Evolutionary conservation across 768 basidiomycete genomes (phyloP), one percentile per base, ranked within the genome.

Genomic region (Lactarius pseudohatsudake): DNA sequence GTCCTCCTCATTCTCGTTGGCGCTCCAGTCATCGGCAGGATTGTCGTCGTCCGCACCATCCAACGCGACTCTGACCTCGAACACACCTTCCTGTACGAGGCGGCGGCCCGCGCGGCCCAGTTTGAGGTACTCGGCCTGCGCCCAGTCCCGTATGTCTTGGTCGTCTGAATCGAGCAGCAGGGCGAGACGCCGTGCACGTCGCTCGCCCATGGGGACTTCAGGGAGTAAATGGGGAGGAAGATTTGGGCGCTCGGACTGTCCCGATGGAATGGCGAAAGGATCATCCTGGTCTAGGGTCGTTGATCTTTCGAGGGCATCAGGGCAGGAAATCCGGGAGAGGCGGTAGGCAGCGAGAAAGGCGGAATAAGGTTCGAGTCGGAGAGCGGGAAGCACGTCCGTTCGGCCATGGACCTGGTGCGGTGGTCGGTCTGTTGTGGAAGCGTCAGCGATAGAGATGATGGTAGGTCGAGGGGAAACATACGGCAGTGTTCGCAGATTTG

Each of bases 111-210:
- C 18, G 13, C 41, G 64, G 26, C 64, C 65, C 7, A 71, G 59
- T 43, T 71, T 71, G 40, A 71, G 68, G 30, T 71, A 71, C n/a
- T 71, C 70, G 10, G 69, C 60, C 56, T 65, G 69, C 4, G 68
- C 70, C 70, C 70, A 71, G 41, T 71, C 70, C 11, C 61, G 64
- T 22, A 66, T n/a, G n/a, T 66, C 61, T 13, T 62, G 57, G 43
- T 71, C 70, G 3, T 71, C 70, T 40, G 70, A 62, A 55, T 71
- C 70, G 34, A 71, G 69, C 2, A 68, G 54, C 1, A 71, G 50
- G 26, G 70, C 64, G 8, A 71, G 59, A 28, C 70, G 68, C 3
- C 70, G 59, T 4, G 70, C 64, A n/a, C 68, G 68, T 38, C 63
- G 36, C 41, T 71, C 68, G 13, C 34, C 13, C 18, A 50, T 56